Evolutionary conservation across 164 flowering plant species (phyloP).

Genomic region (Buxus sempervirens): DNA sequence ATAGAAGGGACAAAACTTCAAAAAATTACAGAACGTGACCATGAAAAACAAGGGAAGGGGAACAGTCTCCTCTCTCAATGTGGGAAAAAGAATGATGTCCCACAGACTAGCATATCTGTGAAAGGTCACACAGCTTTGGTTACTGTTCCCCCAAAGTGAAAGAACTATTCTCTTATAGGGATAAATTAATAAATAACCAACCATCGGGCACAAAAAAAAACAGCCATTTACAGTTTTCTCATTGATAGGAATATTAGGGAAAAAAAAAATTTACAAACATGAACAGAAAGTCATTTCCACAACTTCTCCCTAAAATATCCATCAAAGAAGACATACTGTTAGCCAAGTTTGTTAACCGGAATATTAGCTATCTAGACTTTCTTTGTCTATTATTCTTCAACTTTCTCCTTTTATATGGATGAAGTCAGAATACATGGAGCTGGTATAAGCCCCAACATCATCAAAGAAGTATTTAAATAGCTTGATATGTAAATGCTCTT

Average conservation of each 20-base stretch:
- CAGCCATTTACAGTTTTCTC: neutral
- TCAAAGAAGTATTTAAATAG: neutral
- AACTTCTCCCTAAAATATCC: neutral
- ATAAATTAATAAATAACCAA: too few species aligned
- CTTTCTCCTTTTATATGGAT: neutral
- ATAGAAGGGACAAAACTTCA: too few species aligned
- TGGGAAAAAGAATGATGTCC: neutral
- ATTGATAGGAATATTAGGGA: neutral
- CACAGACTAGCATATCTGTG: neutral
- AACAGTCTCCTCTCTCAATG: constrained; percentile 1
- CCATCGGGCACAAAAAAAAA: neutral
- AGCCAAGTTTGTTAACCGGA: neutral
- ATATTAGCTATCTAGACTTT: neutral
- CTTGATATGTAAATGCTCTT: neutral
- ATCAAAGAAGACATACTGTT: neutral
- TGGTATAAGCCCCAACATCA: neutral
- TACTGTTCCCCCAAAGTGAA: neutral
- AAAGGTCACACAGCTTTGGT: neutral
- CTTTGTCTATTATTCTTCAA: neutral
- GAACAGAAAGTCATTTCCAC: neutral
- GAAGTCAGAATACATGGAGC: neutral
- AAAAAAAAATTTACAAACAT: too few species aligned
- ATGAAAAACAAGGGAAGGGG: neutral
- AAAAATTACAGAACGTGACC: neutral
- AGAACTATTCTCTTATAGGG: neutral